Base-by-base conservation (phyloP, 768 basidiomycete species). In the Boletus edulis region DNA sequence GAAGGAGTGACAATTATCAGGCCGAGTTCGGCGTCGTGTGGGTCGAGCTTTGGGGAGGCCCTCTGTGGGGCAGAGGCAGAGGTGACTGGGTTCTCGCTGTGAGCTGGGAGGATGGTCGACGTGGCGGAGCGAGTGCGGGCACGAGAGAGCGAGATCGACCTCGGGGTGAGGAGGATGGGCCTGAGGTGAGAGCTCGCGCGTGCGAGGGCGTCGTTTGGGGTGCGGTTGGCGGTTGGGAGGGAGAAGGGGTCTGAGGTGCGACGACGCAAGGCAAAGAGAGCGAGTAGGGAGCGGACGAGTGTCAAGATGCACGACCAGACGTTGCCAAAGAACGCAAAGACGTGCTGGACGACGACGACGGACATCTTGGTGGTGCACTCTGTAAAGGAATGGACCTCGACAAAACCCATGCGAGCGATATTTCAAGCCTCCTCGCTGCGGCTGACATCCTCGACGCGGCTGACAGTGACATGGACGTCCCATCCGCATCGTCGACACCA, bases 201-300 rank as follows among this genome's bases (percentile, higher is more conserved):
- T 0, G 47, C 44, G 29, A 66, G 51, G 17, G 61, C 51, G 27
- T 55, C 62, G 34, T 50, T 46, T 1, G 46, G 51, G 0, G 50
- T 34, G 47, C 38, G 52, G 31, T 31, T 40, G 47, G 45, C 43
- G 4, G 24, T 44, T 0, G 62, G 59, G 18, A 59, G 62, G 5
- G 55, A 2, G 29, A 61, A 47, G 0, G 65, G 49, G n/a, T 62
- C 56, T 9, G 56, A 22, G 0, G 66, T 20, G 40, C 56, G 59
- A 38, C 58, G 57, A 20, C 50, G 52, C 27, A 46, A 42, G 3
- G 54, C 59, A 47, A 69, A 64, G 54, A 69, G 53, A 0, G 59
- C 56, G 59, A 60, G 24, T 15, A 68, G 44, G 12, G 69, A 71
- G 41, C 49, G 67, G 51, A 64, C 67, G 62, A 69, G 69, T 41